Base-by-base conservation (phyloP, 441 rosid genomes). In the Corymbia citriodora region DNA sequence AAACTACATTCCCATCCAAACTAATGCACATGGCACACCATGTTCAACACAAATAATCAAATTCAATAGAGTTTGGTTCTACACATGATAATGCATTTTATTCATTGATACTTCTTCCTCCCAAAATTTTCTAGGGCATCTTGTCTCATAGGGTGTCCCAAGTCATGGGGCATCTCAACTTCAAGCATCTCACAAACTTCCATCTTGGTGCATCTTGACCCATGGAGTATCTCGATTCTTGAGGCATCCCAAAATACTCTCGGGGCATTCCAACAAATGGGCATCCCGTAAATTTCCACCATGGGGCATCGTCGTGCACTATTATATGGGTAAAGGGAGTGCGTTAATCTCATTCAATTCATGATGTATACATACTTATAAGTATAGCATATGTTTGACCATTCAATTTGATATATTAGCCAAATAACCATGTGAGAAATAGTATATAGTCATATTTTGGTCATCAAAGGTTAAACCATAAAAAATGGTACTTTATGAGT, bases 41-140 rank as follows among this genome's bases (percentile, higher is more conserved):
- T 57, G 63, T 57, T 57, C 63, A 57, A 57, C 25, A 19, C 25
- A 57, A 57, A 57, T 57, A 23, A 57, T 29, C 29, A 57, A 23
- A 23, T 57, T 57, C 23, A 57, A 57, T 13, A 57, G 2, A 27
- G 25, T 23, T 23, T 57, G 63, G 25, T 23, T 57, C 29, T 57
- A 57, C 25, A 57, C 14, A 57, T 57, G 29, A 10, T 23, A 12
- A 4, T 57, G 63, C 1, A 57, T 57, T 57, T 23, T 57, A 57
- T 57, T 57, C 29, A 57, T 57, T 57, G 33, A 33, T 57, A 57
- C 9, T 12, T 57, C 23, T 55, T 57, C 6, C 61, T 57, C 63
- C 13, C 63, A 57, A 23, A 4, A 25, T 23, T 27, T 57, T 27
- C 1, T 0, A 0, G 5, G 63, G 1, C 63, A 57, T 57, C 29